phyloP scores from a whole-genome alignment of 176 grass and related monocot species.

The Hsuehochloa calcarea region DNA sequence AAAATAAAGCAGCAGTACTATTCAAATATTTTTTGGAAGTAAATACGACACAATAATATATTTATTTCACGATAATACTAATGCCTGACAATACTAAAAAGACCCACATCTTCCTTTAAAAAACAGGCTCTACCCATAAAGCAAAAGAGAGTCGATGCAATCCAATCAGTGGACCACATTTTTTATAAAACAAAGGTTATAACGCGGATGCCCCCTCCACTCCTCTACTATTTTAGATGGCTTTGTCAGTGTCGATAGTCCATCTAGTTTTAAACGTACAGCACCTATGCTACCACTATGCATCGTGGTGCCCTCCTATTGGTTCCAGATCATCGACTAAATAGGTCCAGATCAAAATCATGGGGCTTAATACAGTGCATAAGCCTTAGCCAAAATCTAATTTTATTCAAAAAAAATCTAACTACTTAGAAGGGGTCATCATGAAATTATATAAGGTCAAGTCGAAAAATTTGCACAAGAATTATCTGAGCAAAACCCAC shows the following conservation, averaged over 20 bases:
- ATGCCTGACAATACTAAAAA: background rate
- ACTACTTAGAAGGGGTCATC: background rate
- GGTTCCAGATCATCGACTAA: background rate
- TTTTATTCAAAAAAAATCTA: background rate
- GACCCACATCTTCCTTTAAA: background rate
- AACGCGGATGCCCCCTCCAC: background rate
- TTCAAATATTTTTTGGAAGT: background rate
- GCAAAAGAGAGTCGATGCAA: background rate
- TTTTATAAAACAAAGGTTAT: background rate
- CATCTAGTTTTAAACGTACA: background rate
- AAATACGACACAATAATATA: background rate
- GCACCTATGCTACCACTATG: background rate
- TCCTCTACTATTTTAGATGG: too few relatives aligned
- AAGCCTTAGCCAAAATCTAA: background rate
- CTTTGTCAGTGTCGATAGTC: too few relatives aligned
- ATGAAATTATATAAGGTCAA: background rate
- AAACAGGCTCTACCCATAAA: background rate
- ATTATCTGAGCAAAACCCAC: background rate
- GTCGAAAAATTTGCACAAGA: background rate
- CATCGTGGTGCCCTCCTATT: background rate
- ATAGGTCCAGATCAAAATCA: background rate
- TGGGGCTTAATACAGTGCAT: background rate
- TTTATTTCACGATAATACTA: background rate
- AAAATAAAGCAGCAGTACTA: background rate
- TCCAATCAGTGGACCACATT: background rate